phyloP scores from a whole-genome alignment of 176 grass and related monocot species.

The Poa pratensis region DNA sequence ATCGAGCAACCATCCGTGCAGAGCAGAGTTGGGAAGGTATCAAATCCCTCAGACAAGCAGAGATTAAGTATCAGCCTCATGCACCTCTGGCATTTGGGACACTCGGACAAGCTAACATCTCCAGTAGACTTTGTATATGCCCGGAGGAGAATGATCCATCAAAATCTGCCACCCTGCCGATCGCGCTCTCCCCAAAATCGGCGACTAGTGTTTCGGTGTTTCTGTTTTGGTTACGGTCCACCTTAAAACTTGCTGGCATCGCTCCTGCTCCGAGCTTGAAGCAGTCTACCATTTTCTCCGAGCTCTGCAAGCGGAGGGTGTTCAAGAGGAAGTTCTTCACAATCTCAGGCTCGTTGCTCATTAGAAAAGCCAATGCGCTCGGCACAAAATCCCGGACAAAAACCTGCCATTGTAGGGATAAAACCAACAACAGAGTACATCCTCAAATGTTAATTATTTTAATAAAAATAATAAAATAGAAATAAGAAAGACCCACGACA shows the following conservation, averaged over 20 bases:
- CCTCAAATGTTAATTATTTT: not conserved
- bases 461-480: not conserved
- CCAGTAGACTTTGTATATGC: slow-evolving; percentile 87
- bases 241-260: slow-evolving; percentile 95
- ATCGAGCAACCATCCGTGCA: slow-evolving; percentile 98
- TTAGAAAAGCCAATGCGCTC: slow-evolving; percentile 82
- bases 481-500: not conserved
- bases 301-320: slow-evolving; percentile 81
- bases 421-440: not conserved
- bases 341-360: slow-evolving; percentile 86
- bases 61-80: slow-evolving; percentile 85
- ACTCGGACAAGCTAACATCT: slow-evolving; percentile 75
- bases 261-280: slow-evolving; percentile 95
- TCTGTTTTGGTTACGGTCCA: slow-evolving; percentile 54
- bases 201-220: slow-evolving; percentile 75
- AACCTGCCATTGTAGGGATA: slow-evolving; percentile 52
- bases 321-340: slow-evolving; percentile 93
- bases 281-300: slow-evolving; percentile 81
- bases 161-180: slow-evolving; percentile 91
- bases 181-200: slow-evolving; percentile 88
- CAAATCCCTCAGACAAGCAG: slow-evolving; percentile 93
- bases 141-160: slow-evolving; percentile 93
- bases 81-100: slow-evolving; percentile 77
- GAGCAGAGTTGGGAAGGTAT: slow-evolving; percentile 96
- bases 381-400: slow-evolving; percentile 95